Conservation (phyloP, 257 asterid genomes). For the Fraxinus excelsior region DNA sequence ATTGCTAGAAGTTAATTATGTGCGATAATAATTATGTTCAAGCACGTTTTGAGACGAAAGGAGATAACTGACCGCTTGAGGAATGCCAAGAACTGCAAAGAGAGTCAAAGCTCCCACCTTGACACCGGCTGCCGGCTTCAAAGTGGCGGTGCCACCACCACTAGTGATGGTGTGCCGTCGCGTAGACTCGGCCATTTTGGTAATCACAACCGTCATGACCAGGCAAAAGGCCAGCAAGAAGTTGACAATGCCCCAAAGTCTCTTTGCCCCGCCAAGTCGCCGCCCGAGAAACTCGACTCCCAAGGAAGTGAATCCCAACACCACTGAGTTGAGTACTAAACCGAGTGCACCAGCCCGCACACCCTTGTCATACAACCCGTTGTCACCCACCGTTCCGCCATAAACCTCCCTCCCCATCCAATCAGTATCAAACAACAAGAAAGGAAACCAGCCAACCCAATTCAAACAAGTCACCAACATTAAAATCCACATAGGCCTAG, state of each 20-base stretch:
- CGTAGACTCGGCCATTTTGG: slow-evolving; percentile 56
- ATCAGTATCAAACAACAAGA: slow-evolving; percentile 71
- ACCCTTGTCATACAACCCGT: slow-evolving; percentile 53
- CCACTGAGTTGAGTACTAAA: slow-evolving; percentile 64
- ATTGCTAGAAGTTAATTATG: too few species aligned
- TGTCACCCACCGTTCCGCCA: slow-evolving; percentile 59
- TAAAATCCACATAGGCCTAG: slow-evolving; percentile 69
- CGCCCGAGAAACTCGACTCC: slow-evolving; percentile 50
- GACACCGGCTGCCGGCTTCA: slow-evolving; percentile 46
- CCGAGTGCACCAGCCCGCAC: slow-evolving; percentile 90
- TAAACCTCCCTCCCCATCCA: slow-evolving; percentile 84
- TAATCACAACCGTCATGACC: slow-evolving; percentile 63
- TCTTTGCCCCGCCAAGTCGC: slow-evolving; percentile 54
- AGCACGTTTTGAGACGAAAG: too few species aligned
- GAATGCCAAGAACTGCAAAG: slow-evolving; percentile 76
- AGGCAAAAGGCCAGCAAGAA: slow-evolving; percentile 67
- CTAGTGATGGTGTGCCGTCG: slow-evolving; percentile 34
- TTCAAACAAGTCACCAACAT: slow-evolving; percentile 60
- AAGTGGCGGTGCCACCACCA: slow-evolving; percentile 8
- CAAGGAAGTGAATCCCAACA: slow-evolving; percentile 66
- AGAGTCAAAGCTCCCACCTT: slow-evolving; percentile 63
- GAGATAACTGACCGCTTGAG: slow-evolving; percentile 60
- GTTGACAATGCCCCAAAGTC: slow-evolving; percentile 72
- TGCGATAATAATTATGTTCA: background rate
- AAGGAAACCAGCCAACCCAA: slow-evolving; percentile 81